These are phyloP conservation scores for Xylaria sp. DNA, from an alignment of 2,329 filamentous ascomycete genomes.

Conservation along the genomic window DNA sequence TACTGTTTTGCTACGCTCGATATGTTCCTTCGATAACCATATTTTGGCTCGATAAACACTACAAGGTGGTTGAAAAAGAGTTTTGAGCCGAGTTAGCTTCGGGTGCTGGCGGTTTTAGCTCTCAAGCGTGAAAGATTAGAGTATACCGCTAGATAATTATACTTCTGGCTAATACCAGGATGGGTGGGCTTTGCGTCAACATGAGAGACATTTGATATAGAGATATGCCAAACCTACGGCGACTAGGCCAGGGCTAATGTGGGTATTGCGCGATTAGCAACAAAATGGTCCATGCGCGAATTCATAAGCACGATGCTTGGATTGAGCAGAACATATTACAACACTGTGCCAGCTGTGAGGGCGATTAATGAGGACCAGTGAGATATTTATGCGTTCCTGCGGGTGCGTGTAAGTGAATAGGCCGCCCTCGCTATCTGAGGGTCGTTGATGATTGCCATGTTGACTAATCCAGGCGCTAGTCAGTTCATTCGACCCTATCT, in stretches of 20 bases:
- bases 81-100: not conserved
- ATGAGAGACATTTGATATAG: not conserved
- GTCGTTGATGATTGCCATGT: constrained; percentile 4
- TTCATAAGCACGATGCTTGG: not conserved
- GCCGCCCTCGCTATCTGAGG: not conserved
- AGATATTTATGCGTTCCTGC: constrained; percentile 7
- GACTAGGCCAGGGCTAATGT: not conserved
- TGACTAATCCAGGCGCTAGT: not conserved
- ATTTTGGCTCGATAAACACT: not conserved
- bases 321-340: no score
- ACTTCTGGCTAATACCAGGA: not conserved
- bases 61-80: not conserved
- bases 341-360: not conserved
- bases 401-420: not conserved
- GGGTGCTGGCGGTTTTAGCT: not conserved
- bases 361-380: not conserved
- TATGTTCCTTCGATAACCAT: not conserved
- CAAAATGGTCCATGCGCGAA: not conserved
- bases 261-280: not conserved
- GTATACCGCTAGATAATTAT: not conserved
- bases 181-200: not conserved
- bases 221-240: not conserved
- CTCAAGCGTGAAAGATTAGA: not conserved
- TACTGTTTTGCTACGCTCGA: not conserved
- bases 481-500: not conserved